phyloP scores from a whole-genome alignment of 768 basidiomycete genomes.

The Scleroderma bovista region DNA sequence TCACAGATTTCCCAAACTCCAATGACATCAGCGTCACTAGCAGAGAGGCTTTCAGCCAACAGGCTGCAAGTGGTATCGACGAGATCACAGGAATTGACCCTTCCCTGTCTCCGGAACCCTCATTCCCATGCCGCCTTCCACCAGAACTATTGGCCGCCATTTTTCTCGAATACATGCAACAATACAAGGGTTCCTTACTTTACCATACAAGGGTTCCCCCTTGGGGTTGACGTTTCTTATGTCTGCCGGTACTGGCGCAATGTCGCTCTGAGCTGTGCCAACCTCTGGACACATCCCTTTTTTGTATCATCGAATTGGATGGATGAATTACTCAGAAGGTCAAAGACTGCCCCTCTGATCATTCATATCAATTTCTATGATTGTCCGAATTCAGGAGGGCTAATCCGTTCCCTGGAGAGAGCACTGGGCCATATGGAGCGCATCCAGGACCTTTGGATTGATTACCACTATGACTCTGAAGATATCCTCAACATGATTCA shows the following conservation, averaged over 20 bases:
- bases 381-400: conserved; percentile 21
- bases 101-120: conserved; percentile 12
- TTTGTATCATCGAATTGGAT: conserved; percentile 33
- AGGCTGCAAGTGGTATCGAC: conserved; percentile 10
- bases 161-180: conserved; percentile 12
- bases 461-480: conserved; percentile 18
- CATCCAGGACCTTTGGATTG: conserved; percentile 26
- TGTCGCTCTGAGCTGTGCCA: conserved; percentile 36
- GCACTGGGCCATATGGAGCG: conserved; percentile 30
- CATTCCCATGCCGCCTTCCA: conserved; percentile 14
- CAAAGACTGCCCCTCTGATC: conserved; percentile 33
- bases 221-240: conserved; percentile 21
- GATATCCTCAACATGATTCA: conserved; percentile 21
- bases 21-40: not conserved
- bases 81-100: conserved; percentile 10
- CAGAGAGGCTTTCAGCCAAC: not conserved
- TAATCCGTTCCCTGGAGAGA: conserved; percentile 24
- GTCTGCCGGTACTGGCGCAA: conserved; percentile 37
- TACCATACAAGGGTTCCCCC: conserved; percentile 6
- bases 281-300: conserved; percentile 35
- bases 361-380: conserved; percentile 20
- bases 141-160: conserved; percentile 17
- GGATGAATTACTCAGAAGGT: conserved; percentile 40
- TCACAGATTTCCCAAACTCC: not conserved
- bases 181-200: too few relatives aligned